phyloP scores from a whole-genome alignment of 805 yeast species.

The Metschnikowia lunata region DNA sequence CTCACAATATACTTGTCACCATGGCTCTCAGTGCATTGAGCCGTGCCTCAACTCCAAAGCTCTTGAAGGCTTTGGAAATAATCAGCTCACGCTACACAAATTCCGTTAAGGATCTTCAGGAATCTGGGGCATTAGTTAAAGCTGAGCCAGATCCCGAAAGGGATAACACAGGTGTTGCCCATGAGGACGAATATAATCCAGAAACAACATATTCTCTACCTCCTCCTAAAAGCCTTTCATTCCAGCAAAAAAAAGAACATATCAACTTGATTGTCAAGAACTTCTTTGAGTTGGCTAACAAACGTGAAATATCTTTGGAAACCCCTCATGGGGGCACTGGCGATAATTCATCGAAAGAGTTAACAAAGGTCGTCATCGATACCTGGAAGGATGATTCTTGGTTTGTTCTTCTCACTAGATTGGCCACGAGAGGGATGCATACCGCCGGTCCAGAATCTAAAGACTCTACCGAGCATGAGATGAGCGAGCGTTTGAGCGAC shows the following conservation, averaged over 20 bases:
- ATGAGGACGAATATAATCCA: constrained; percentile 29
- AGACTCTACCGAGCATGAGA: constrained; percentile 22
- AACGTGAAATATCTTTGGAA: constrained; percentile 10
- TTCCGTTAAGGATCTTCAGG: constrained; percentile 19
- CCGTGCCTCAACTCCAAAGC: constrained; percentile 45
- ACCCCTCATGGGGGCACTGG: constrained; percentile 19
- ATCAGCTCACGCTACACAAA: constrained; percentile 61
- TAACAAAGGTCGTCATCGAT: constrained; percentile 53
- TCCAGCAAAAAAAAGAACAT: constrained; percentile 54
- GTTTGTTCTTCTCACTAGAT: constrained; percentile 67
- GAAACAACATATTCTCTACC: constrained; percentile 51
- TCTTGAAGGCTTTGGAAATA: constrained; percentile 66
- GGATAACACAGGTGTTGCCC: constrained; percentile 18
- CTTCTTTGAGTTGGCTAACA: constrained; percentile 47
- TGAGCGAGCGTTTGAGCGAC: constrained; percentile 45
- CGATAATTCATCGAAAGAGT: constrained; percentile 39
- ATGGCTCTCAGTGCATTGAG: constrained; percentile 66
- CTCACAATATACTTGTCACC: constrained; percentile 56
- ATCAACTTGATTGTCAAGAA: constrained; percentile 55
- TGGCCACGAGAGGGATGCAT: constrained; percentile 77
- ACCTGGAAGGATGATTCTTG: constrained; percentile 64
- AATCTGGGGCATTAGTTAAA: constrained; percentile 10
- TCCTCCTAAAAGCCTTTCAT: constrained; percentile 49
- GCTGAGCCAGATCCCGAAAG: constrained; percentile 14
- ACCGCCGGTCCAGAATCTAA: constrained; percentile 18